phyloP scores from a whole-genome alignment of 768 basidiomycete species.

The Mycena chlorophos region DNA sequence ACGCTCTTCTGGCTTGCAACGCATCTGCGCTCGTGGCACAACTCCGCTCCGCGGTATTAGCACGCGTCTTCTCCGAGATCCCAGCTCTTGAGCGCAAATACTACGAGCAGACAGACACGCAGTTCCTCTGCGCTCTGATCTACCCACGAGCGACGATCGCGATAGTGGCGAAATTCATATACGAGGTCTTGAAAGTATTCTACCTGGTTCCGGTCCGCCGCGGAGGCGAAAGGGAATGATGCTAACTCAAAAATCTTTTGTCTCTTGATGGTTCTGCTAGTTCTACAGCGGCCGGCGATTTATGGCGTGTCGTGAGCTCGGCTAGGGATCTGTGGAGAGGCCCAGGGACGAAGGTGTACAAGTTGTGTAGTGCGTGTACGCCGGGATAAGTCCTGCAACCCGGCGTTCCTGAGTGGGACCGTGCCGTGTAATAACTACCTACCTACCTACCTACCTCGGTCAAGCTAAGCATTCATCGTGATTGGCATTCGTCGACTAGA shows the following conservation, averaged over 20 bases:
- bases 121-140: slow-evolving; percentile 3
- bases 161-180: neutral
- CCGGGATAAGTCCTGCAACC: too few relatives aligned
- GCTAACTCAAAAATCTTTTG: neutral
- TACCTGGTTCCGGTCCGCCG: neutral
- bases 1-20: slow-evolving; percentile 2
- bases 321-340: neutral
- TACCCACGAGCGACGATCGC: slow-evolving; percentile 1
- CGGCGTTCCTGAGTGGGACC: too few relatives aligned
- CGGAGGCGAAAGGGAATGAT: neutral
- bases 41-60: neutral
- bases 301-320: neutral
- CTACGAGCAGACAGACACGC: neutral
- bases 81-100: neutral
- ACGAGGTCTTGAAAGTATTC: slow-evolving; percentile 4
- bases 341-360: neutral
- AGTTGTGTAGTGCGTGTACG: neutral
- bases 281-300: slow-evolving; percentile 1
- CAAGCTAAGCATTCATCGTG: too few relatives aligned
- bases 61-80: neutral
- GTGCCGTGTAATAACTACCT: too few relatives aligned
- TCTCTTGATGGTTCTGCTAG: neutral
- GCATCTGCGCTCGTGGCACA: neutral
- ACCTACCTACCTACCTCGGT: too few relatives aligned
- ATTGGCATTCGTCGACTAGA: too few relatives aligned